A percentile compares a stretch with the other conserved stretches of the same genome.
Conservation (phyloP, 441 rosid species). For the Hypseocharis bilobata region DNA sequence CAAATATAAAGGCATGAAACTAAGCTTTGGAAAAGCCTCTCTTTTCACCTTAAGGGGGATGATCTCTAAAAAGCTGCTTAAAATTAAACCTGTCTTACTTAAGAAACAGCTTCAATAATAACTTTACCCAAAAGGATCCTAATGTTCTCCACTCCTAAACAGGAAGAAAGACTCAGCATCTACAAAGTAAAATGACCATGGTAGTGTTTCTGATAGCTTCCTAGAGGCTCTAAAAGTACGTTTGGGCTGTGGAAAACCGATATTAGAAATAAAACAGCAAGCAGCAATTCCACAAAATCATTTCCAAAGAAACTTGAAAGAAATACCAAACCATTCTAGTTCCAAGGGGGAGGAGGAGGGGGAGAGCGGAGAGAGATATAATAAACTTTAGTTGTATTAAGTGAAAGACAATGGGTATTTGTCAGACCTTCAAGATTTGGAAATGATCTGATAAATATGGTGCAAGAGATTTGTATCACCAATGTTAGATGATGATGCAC, state of each 20-base stretch:
- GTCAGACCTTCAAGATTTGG: too few species aligned
- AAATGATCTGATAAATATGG: too few species aligned
- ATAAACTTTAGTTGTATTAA: too few species aligned
- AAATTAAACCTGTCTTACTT: not conserved
- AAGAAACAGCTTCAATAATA: not conserved
- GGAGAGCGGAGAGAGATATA: too few species aligned
- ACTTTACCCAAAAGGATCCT: not conserved
- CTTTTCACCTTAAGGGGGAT: not conserved
- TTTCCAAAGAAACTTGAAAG: not conserved
- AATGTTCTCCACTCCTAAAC: not conserved
- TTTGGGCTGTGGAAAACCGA: too few species aligned
- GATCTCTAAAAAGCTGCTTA: not conserved
- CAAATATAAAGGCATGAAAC: not conserved
- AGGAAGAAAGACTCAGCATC: not conserved
- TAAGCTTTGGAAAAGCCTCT: not conserved
- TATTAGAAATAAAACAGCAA: not conserved
- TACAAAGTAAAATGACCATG: not conserved
- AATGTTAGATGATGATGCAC: too few species aligned
- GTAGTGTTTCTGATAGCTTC: not conserved
- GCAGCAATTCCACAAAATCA: not conserved
- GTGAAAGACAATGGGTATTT: too few species aligned
- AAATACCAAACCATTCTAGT: too few species aligned
- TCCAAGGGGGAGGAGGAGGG: too few species aligned
- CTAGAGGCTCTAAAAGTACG: not conserved
- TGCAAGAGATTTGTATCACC: too few species aligned